These are phyloP conservation scores for Podila epigama DNA, from an alignment of 192 early-diverging fungal genomes.

Conservation along the genomic window DNA sequence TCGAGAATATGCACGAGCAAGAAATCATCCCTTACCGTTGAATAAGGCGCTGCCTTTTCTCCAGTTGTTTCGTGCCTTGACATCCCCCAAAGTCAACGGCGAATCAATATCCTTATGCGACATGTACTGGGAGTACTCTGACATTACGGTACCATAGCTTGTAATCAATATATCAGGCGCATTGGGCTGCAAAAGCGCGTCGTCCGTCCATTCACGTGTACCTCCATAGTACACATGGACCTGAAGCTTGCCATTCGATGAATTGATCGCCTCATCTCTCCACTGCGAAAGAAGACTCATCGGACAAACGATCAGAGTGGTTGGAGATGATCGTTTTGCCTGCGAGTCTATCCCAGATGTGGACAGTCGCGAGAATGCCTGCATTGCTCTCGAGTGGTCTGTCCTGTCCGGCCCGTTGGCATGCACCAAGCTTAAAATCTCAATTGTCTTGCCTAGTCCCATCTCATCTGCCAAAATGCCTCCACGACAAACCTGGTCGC, in stretches of 20 bases:
- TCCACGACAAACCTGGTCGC: conserved; percentile 54
- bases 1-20: too few species aligned
- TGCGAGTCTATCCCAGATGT: background rate
- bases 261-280: conserved; percentile 57
- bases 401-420: conserved; percentile 36
- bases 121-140: conserved; percentile 34
- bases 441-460: conserved; percentile 69
- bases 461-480: conserved; percentile 68
- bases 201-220: conserved; percentile 21
- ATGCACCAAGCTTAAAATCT: conserved; percentile 64
- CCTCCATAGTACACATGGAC: conserved; percentile 61
- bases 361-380: conserved; percentile 14
- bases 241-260: conserved; percentile 41
- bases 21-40: conserved; percentile 20
- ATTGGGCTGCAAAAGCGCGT: conserved; percentile 1
- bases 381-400: conserved; percentile 8
- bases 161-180: conserved; percentile 58
- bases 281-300: conserved; percentile 63
- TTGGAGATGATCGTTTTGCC: conserved; percentile 34
- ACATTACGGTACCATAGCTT: conserved; percentile 58
- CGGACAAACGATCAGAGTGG: conserved; percentile 61
- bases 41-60: conserved; percentile 35
- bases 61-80: conserved; percentile 19
- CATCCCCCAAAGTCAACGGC: conserved; percentile 8
- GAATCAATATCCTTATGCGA: background rate